Conservation (phyloP, 139 green algal genomes). For the Chlorella sp. region DNA sequence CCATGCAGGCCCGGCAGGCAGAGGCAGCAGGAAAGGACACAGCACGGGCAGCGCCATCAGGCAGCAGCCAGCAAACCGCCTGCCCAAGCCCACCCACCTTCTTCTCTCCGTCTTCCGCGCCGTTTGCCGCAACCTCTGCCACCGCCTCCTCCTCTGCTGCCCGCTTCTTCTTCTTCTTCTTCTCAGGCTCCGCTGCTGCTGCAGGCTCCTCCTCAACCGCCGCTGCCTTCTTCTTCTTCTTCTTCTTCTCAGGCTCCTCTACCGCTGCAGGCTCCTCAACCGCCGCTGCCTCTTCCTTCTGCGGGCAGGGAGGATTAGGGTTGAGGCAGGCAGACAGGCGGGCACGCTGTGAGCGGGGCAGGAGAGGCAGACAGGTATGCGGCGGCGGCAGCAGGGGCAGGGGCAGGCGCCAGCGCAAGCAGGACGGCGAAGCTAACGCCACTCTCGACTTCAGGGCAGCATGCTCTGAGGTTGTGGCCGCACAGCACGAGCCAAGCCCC, state of each 20-base stretch:
- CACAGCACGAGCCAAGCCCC: no score
- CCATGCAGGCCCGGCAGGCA: no score
- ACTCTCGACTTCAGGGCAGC: not conserved
- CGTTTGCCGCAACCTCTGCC: not conserved
- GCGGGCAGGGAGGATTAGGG: not conserved
- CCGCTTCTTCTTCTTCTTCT: conserved; percentile 65
- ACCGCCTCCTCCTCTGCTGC: conserved; percentile 29
- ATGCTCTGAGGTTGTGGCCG: no score
- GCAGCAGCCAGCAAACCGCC: not conserved
- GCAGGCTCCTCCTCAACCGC: conserved; percentile 23
- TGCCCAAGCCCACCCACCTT: conserved; percentile 59
- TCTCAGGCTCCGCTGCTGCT: conserved; percentile 32
- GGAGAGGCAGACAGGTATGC: not conserved
- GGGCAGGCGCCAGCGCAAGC: no score
- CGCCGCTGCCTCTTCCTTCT: conserved; percentile 53
- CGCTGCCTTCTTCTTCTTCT: conserved; percentile 42
- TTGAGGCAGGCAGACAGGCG: not conserved
- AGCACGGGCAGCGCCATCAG: not conserved
- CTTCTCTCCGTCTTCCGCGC: conserved; percentile 28
- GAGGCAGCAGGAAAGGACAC: no score
- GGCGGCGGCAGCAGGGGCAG: no score
- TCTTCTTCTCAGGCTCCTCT: conserved; percentile 26
- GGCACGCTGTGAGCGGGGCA: not conserved
- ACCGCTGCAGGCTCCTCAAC: not conserved
- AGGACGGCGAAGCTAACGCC: no score